Evolutionary conservation across 257 asterid genomes (phyloP).

Genomic region (Leonotis leonurus): DNA sequence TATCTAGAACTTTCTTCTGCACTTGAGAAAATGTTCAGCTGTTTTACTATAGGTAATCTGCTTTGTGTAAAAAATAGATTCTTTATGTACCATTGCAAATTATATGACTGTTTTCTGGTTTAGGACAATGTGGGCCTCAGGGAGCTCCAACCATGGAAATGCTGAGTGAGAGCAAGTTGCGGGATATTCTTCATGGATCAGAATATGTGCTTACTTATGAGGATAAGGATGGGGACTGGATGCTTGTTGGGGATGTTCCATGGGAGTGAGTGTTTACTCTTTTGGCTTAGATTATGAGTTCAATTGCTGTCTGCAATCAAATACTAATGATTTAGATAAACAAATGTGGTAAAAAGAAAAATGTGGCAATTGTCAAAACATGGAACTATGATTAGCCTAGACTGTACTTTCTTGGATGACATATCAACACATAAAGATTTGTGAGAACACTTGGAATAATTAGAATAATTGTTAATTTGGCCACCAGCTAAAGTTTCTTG

Average conservation of each 20-base stretch:
- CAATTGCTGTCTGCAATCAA: neutral
- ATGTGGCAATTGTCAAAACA: neutral
- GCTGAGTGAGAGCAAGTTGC: conserved; percentile 54
- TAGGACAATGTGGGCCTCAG: conserved; percentile 61
- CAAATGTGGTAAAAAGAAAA: neutral
- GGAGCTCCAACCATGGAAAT: conserved; percentile 43
- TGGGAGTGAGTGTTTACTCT: conserved; percentile 16
- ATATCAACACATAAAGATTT: neutral
- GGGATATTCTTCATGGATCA: conserved; percentile 58
- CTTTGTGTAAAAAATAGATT: neutral
- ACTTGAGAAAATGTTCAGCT: conserved; percentile 85
- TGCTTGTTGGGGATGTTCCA: conserved; percentile 31
- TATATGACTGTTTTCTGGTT: neutral
- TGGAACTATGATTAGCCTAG: neutral
- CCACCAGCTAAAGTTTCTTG: neutral
- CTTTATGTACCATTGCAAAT: neutral
- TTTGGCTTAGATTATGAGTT: neutral
- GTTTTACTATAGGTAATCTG: conserved; percentile 47
- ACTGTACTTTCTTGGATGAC: neutral
- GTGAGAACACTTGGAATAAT: neutral
- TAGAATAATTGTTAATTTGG: neutral
- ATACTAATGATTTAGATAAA: neutral
- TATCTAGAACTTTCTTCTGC: conserved; percentile 78
- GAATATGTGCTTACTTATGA: conserved; percentile 34
- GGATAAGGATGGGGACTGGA: conserved; percentile 32